Base-by-base conservation (phyloP, 2,329 filamentous ascomycete species). In the Aspergillus fischeri region DNA sequence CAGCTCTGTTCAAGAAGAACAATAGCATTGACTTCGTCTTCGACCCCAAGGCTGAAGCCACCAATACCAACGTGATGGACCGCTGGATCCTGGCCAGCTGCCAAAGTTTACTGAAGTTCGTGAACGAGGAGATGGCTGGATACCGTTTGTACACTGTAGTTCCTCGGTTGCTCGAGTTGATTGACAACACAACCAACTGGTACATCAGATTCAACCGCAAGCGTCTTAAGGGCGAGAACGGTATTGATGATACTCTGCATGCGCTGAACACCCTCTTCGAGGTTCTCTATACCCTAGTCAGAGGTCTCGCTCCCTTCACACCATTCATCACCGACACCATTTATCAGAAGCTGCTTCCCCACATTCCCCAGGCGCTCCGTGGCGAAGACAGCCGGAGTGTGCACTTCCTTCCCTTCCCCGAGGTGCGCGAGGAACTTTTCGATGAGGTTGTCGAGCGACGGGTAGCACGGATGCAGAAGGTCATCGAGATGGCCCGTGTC, bases 161-260 rank as follows among this genome's bases (percentile, higher is more conserved):
- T 48, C 92, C 92, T 7, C 84, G 90, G 61, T 78, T 97, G 59
- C 82, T 96, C 20, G 83, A 83, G 57, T 83, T 96, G 68, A 95
- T 97, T 63, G 93, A 97, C 69, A 92, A 95, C 76, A 92, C 90
- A 3, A 97, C 92, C n/a, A 97, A 97, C 76, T 97, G 92, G 92
- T 97, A 97, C 77, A 97, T 97, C 73, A 85, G 92, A 60, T 95
- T 96, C 80, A 97, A 97, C 80, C 85, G 92, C 54, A 90, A 90
- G 74, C 86, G 92, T 54, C 81, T 96, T 64, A 97, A 96, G 85
- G 92, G 92, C 47, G 92, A 95, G 71, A 86, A 91, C 63, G 91
- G 92, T 20, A 76, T 91, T 25, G 84, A 92, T 14, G 94, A 97
- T 71, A 97, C 94, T 10, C 80, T 88, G 52, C 91, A 96, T 69